phyloP scores from a whole-genome alignment of 192 early-diverging fungal genomes.

The Linnemannia elongata region DNA sequence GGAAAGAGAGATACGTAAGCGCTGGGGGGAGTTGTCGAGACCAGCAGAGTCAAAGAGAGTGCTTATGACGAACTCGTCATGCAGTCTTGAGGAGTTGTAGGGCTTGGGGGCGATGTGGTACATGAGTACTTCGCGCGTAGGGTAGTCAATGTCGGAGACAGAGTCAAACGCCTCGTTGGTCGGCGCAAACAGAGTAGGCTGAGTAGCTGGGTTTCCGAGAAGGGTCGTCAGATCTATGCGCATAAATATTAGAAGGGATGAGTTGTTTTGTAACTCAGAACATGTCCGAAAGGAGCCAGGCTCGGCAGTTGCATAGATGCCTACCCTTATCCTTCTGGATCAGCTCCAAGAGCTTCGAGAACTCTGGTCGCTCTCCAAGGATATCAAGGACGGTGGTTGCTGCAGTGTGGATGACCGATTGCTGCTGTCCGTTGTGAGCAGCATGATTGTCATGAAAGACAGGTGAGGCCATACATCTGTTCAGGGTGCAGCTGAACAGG shows the following conservation, averaged over 20 bases:
- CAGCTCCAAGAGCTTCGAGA: constrained; percentile 38
- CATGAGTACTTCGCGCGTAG: constrained; percentile 35
- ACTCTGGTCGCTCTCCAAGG: constrained; percentile 36
- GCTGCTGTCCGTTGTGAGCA: background rate
- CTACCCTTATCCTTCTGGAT: constrained; percentile 33
- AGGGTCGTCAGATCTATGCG: constrained; percentile 13
- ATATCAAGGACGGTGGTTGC: constrained; percentile 28
- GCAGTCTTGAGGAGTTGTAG: constrained; percentile 25
- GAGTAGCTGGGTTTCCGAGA: constrained; percentile 18
- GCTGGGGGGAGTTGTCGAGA: constrained; percentile 34
- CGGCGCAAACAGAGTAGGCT: constrained; percentile 46
- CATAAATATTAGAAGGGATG: background rate
- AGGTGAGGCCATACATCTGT: constrained; percentile 4
- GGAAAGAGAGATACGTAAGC: constrained; percentile 28
- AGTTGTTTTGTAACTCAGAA: background rate
- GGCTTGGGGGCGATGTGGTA: constrained; percentile 32
- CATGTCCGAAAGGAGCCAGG: background rate
- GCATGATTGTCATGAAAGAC: background rate
- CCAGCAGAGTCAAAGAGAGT: constrained; percentile 34
- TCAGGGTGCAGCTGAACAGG: background rate
- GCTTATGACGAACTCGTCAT: constrained; percentile 15
- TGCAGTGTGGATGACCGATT: background rate
- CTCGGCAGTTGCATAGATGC: background rate
- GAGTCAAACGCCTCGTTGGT: constrained; percentile 50
- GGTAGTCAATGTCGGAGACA: constrained; percentile 32